phyloP scores from a whole-genome alignment of 768 basidiomycete species.

The Amanita inopinata region DNA sequence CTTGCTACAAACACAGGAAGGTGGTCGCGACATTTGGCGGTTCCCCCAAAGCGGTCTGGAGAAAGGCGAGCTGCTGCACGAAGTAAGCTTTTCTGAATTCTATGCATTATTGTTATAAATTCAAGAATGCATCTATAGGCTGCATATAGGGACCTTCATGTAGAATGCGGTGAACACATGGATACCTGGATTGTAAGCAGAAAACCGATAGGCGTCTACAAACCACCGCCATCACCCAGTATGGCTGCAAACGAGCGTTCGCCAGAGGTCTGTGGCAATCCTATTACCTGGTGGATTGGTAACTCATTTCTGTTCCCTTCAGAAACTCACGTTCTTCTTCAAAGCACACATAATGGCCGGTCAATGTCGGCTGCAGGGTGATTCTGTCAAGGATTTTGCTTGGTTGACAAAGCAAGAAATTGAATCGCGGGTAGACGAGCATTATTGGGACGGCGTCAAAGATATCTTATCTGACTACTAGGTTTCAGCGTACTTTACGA shows the following conservation, averaged over 20 bases:
- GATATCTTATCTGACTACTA: conserved; percentile 72
- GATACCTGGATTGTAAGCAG: conserved; percentile 92
- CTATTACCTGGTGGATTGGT: neutral
- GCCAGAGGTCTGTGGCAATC: conserved; percentile 26
- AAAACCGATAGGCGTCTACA: conserved; percentile 76
- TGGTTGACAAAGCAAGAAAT: conserved; percentile 96
- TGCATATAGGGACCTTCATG: conserved; percentile 58
- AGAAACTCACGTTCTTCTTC: conserved; percentile 83
- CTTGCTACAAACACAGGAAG: conserved; percentile 46
- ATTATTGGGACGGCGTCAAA: conserved; percentile 72
- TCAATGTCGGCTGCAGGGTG: conserved; percentile 54
- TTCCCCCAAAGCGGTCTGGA: conserved; percentile 66
- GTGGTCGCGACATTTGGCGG: conserved; percentile 57
- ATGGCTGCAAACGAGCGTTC: no score
- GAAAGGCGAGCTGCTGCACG: conserved; percentile 65
- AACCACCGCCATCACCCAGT: conserved; percentile 31
- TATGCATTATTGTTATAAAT: neutral
- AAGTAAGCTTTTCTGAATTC: conserved; percentile 34
- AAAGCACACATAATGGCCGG: conserved; percentile 92
- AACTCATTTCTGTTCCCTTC: neutral
- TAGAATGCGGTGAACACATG: conserved; percentile 73
- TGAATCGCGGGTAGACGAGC: conserved; percentile 47
- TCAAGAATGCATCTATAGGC: conserved; percentile 35
- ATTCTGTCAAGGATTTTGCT: conserved; percentile 63
- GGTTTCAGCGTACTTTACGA: neutral